Evolutionary conservation across 2,329 filamentous ascomycete genomes (phyloP).

Genomic region (Scorias spongiosa): DNA sequence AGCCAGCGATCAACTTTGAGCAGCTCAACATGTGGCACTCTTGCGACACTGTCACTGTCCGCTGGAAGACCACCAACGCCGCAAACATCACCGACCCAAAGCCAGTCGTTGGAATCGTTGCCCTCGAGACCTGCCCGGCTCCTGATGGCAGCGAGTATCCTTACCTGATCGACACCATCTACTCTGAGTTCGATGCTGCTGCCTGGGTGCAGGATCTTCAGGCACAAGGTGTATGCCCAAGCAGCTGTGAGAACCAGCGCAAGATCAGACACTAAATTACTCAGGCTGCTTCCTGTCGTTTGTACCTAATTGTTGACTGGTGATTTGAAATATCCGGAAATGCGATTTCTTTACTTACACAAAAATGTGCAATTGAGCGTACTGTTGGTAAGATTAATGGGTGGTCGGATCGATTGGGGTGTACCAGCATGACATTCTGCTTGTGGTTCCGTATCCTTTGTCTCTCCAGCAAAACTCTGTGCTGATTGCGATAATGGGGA

Average conservation of each 20-base stretch:
- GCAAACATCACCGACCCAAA: slow-evolving; percentile 12
- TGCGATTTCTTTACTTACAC: no score
- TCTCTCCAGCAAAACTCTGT: no score
- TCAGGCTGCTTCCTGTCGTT: no score
- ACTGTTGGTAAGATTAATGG: no score
- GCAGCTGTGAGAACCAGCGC: neutral
- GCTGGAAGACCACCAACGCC: slow-evolving; percentile 18
- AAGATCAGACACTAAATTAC: neutral
- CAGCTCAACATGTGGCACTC: slow-evolving; percentile 18
- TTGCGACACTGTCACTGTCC: slow-evolving; percentile 15
- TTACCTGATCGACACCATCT: slow-evolving; percentile 15
- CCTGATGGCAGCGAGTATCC: slow-evolving; percentile 8
- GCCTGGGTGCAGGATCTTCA: slow-evolving; percentile 18
- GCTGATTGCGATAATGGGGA: no score
- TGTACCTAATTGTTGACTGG: no score
- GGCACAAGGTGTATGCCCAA: neutral
- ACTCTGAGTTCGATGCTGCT: slow-evolving; percentile 20
- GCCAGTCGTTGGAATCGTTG: slow-evolving; percentile 17
- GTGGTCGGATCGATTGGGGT: no score
- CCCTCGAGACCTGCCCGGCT: slow-evolving; percentile 12
- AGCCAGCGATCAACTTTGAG: slow-evolving; percentile 17
- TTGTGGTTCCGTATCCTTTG: no score
- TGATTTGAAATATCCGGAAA: no score
- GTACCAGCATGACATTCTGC: no score
- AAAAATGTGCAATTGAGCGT: no score